These are phyloP conservation scores for Prototheca wickerhamii DNA, from an alignment of 163 green algal genomes.

Conservation along the genomic window DNA sequence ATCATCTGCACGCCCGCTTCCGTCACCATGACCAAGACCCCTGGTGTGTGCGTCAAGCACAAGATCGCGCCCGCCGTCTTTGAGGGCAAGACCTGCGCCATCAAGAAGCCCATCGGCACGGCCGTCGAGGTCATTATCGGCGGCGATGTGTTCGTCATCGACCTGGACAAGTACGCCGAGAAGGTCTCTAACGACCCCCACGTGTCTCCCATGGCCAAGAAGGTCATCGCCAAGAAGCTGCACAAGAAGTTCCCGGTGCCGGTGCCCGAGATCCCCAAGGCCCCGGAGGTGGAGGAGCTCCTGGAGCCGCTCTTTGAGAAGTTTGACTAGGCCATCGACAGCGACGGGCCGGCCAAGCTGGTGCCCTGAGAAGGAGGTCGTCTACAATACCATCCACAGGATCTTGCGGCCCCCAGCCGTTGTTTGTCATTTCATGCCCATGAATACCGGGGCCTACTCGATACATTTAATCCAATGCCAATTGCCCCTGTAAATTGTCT, in stretches of 20 bases:
- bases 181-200: background rate
- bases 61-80: constrained; percentile 7
- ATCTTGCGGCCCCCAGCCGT: no score
- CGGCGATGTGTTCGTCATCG: background rate
- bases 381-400: no score
- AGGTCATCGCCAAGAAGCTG: background rate
- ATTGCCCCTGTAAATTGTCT: no score
- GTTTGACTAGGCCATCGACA: background rate
- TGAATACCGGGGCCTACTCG: no score
- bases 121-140: background rate
- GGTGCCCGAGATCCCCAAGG: no score
- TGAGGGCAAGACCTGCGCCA: constrained; percentile 23
- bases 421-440: no score
- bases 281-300: background rate
- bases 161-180: background rate
- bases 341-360: no score
- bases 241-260: background rate
- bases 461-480: no score
- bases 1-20: constrained; percentile 28
- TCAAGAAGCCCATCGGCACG: background rate
- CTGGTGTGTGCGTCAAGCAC: constrained; percentile 27
- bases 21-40: constrained; percentile 27
- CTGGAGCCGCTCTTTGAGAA: background rate
- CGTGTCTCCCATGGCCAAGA: no score
- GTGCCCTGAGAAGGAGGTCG: no score